Percentiles rank a stretch among this genome's conserved stretches.
These are phyloP conservation scores for Taphrina populina DNA, from an alignment of 1,139 yeast species.

Conservation along the genomic window DNA sequence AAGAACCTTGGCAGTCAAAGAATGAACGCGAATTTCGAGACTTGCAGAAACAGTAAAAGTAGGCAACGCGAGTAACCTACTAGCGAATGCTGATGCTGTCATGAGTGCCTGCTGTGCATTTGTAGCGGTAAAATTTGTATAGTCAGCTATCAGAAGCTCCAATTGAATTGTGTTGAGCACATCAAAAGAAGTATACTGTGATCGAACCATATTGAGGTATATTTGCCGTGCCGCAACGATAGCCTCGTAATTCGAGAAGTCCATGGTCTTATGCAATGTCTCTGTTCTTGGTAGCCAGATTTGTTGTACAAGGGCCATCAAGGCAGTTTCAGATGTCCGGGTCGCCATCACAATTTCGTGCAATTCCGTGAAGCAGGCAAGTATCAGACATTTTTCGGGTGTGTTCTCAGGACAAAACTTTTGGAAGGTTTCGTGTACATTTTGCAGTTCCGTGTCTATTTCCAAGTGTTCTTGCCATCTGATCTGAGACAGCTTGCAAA, in stretches of 20 bases:
- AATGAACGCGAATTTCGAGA: background rate
- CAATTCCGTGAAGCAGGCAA: constrained; percentile 23
- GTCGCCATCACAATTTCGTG: background rate
- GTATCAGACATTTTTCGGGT: background rate
- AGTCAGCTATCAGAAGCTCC: constrained; percentile 26
- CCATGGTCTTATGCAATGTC: background rate
- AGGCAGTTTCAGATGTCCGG: background rate
- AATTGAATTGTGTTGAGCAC: constrained; percentile 41
- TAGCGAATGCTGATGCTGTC: constrained; percentile 18
- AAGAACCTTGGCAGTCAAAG: constrained; percentile 26
- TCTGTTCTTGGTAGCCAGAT: background rate
- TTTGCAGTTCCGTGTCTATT: background rate
- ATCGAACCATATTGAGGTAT: background rate
- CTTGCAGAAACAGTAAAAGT: background rate
- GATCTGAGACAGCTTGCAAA: constrained; percentile 43
- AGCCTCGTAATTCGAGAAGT: background rate
- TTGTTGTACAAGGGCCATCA: background rate
- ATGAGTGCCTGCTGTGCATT: constrained; percentile 6
- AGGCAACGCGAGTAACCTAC: constrained; percentile 3
- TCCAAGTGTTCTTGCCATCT: constrained; percentile 43
- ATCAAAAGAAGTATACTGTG: constrained; percentile 14
- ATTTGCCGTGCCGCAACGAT: constrained; percentile 26
- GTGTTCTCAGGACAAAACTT: background rate
- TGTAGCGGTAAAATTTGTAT: background rate
- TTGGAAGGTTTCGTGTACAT: background rate